Base-by-base conservation (phyloP, 352 stramenopile genomes). In the Phytophthora citrophthora region DNA sequence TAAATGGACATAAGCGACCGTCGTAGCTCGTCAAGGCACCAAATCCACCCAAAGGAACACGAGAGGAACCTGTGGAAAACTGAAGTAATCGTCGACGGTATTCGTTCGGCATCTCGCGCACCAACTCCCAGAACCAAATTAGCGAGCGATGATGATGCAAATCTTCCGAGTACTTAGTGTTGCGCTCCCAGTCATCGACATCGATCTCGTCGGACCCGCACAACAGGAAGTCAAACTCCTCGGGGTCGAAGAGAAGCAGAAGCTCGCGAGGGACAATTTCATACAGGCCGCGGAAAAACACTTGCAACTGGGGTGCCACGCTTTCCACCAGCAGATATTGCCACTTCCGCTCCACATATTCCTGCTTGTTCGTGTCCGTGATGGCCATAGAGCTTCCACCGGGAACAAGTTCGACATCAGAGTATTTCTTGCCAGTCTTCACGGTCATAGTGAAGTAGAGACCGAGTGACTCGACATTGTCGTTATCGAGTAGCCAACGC, bases 151-250 rank as follows among this genome's bases (percentile, higher is more conserved):
- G 68, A 12, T 70, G 34, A 8, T 72, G 49, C 9, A 82, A 44
- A 12, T 73, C 53, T 40, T 66, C 53, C 10, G 67, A 75, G 45
- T 74, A 71, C 32, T 70, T 76, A 7, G 94, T 98, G 62, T 98
- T 71, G 16, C 65, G 69, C 65, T 91, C 82, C 94, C 93, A 98
- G 68, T 98, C 96, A 10, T 96, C 77, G n/a, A 98, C 89, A 49
- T 97, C 86, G 67, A 98, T 98, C 57, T 87, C 81, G 6, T 97
- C 91, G 27, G 97, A 77, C 16, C 95, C 96, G 52, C 94, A 98
- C 54, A 99, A 86, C 2, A 99, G 49, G 34, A 98, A 81, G 63
- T 98, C 95, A 3, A 99, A 76, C 71, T 99, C 95, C 65, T 98
- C 93, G 27, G 96, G 96, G 58, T 99, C 96, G 72, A 99, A 98